A percentile compares a stretch with the other conserved stretches of the same genome.
Evolutionary conservation across 371 early-diverging fungal genomes (phyloP).

Genomic region (Mucor ambiguus): DNA sequence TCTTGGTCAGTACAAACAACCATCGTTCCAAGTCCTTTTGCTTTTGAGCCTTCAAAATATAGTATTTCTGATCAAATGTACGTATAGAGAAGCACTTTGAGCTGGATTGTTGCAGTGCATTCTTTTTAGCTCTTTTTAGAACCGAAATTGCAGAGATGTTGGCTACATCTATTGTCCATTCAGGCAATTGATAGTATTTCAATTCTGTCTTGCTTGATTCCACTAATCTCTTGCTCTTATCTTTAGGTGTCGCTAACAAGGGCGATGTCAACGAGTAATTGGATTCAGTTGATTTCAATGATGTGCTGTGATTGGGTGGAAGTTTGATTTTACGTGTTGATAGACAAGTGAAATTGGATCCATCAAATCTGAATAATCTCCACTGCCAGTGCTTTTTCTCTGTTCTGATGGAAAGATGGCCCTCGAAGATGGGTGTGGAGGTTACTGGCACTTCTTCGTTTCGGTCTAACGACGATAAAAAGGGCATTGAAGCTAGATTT

Average conservation of each 20-base stretch:
- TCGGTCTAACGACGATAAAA: conserved; percentile 14
- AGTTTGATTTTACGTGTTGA: conserved; percentile 43
- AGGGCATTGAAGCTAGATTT: conserved; percentile 14
- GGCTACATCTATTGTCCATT: conserved; percentile 46
- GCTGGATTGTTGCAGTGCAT: conserved; percentile 7
- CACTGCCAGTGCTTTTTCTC: conserved; percentile 49
- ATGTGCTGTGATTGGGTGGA: conserved; percentile 23
- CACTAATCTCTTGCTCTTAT: conserved; percentile 14
- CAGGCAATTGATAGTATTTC: conserved; percentile 50
- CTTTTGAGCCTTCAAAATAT: conserved; percentile 47
- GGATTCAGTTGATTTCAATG: not conserved
- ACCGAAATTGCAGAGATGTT: conserved; percentile 45
- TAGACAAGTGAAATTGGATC: conserved; percentile 45
- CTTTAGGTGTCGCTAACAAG: conserved; percentile 45
- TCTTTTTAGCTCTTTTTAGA: conserved; percentile 33
- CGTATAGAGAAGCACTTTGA: conserved; percentile 51
- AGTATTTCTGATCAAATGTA: conserved; percentile 34
- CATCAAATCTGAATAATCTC: conserved; percentile 56
- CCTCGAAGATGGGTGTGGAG: conserved; percentile 48
- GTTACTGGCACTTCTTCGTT: conserved; percentile 44
- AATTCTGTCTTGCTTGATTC: conserved; percentile 17
- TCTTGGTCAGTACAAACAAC: conserved; percentile 56
- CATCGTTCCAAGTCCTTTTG: conserved; percentile 54
- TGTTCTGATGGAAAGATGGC: conserved; percentile 41
- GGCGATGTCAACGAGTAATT: conserved; percentile 38